Evolutionary conservation across 345 rosid species (phyloP).

Genomic region (Salix brachista): DNA sequence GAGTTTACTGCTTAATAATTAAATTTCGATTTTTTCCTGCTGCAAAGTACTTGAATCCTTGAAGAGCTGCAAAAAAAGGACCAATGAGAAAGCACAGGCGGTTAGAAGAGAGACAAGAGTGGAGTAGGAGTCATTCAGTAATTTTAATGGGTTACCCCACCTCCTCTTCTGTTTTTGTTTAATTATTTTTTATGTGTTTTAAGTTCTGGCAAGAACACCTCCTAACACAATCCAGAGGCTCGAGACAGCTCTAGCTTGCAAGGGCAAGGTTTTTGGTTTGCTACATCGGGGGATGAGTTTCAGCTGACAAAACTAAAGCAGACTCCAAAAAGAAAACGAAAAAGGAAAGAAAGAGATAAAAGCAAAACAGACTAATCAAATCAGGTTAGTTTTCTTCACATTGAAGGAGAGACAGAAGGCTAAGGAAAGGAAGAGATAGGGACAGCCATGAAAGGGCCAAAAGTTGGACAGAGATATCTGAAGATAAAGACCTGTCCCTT

Average conservation of each 20-base stretch:
- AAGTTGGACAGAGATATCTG: conserved; percentile 29
- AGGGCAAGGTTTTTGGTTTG: conserved; percentile 54
- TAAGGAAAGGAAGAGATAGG: conserved; percentile 34
- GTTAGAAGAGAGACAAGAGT: conserved; percentile 55
- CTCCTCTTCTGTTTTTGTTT: conserved; percentile 8
- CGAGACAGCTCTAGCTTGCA: conserved; percentile 34
- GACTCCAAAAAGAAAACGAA: not conserved
- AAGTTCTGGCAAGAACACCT: conserved; percentile 24
- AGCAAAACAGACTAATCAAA: conserved; percentile 13
- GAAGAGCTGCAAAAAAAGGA: conserved; percentile 40
- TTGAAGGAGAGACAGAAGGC: conserved; percentile 40
- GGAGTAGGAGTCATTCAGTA: conserved; percentile 63
- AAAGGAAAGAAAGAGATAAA: not conserved
- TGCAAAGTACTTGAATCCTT: conserved; percentile 33
- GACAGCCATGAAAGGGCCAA: conserved; percentile 43
- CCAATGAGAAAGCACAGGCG: conserved; percentile 79
- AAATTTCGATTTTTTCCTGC: conserved; percentile 5
- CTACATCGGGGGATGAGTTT: conserved; percentile 10
- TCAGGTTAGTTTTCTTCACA: conserved; percentile 63
- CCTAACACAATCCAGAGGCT: conserved; percentile 26
- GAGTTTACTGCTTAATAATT: conserved; percentile 14
- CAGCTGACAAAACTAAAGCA: conserved; percentile 12
- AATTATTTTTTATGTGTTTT: not conserved
- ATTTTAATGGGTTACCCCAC: conserved; percentile 70
- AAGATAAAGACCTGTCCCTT: conserved; percentile 53